Evolutionary conservation across 106 monocot species (phyloP), one percentile per base, ranked within the genome.

Genomic region (Apostasia ramifera): DNA sequence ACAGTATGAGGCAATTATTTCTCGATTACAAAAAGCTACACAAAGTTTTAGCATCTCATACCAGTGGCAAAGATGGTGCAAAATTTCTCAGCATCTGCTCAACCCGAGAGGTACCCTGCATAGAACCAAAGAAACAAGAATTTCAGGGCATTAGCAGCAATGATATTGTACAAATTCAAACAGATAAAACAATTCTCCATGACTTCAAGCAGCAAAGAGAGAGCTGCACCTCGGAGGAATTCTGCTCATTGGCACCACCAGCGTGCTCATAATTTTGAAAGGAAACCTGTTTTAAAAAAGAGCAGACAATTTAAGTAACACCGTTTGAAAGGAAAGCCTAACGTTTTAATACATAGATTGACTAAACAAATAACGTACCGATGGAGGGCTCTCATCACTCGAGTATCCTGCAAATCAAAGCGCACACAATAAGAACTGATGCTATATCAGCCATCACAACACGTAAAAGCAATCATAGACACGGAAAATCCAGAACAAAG

Each of bases 321-420:
- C 42, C 65, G 37, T 47, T 47, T 5, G 15, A 48, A 62, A 65
- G 65, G 14, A 48, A 26, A 9, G 3, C 47, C 15, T 65, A 48
- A 5, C 26, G 12, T 15, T 7, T 48, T 15, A 63, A 48, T 15
- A 65, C 6, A 41, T 55, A 26, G 65, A 61, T 42, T 4, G 7
- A 72, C 43, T 40, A 15, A 4, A 55, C 52, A 59, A 1, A 45
- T 2, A 53, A 40, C 82, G 75, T 57, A 83, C 83, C 63, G 68
- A 4, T 12, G 70, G 2, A n/a, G 74, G 53, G 26, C 51, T 49
- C 12, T 79, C 79, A 55, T 79, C 75, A 6, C 41, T 59, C 26
- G 14, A 57, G 55, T 83, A 68, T 9, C 83, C 83, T 83, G 83
- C 75, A 79, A 60, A 66, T 8, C 49, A 2, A 66, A 43, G 47